Conservation (phyloP, 345 rosid genomes). For the Boechera stricta region DNA sequence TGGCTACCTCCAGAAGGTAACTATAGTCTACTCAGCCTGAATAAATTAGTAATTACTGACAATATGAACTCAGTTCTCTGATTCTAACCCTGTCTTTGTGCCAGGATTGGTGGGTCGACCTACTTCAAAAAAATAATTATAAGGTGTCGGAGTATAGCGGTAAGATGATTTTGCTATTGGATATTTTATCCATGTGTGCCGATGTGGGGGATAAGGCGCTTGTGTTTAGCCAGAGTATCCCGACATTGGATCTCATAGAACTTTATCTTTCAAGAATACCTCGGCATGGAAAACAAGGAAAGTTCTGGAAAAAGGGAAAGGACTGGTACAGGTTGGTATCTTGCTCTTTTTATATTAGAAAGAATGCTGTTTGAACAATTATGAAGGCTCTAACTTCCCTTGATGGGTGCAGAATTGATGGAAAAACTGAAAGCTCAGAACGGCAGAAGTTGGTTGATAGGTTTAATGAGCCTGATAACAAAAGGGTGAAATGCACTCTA, state of each 20-base stretch:
- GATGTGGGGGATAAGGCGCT: conserved; percentile 85
- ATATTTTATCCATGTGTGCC: conserved; percentile 79
- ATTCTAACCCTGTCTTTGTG: conserved; percentile 34
- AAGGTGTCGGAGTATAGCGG: conserved; percentile 81
- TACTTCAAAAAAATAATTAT: conserved; percentile 74
- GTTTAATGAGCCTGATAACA: conserved; percentile 86
- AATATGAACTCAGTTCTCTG: conserved; percentile 2
- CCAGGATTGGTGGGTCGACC: conserved; percentile 99
- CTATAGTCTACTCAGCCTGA: conserved; percentile 10
- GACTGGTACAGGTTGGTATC: conserved; percentile 97
- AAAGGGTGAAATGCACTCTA: conserved; percentile 89
- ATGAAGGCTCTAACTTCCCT: conserved; percentile 35
- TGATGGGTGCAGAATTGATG: conserved; percentile 74
- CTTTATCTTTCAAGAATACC: conserved; percentile 82
- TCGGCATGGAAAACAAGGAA: conserved; percentile 73
- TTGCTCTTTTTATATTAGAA: conserved; percentile 1
- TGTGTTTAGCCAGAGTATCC: conserved; percentile 99
- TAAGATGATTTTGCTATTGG: conserved; percentile 96
- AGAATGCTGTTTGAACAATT: conserved; percentile 19
- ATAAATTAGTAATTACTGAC: conserved; percentile 15
- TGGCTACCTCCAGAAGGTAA: conserved; percentile 79
- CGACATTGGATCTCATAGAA: conserved; percentile 96
- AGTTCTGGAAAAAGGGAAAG: conserved; percentile 93
- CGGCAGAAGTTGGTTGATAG: conserved; percentile 94
- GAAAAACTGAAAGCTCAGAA: conserved; percentile 96